Evolutionary conservation across 495 filamentous ascomycete species (phyloP), one percentile per base, ranked within the genome.

Genomic region (Tuber microsphaerosporum): DNA sequence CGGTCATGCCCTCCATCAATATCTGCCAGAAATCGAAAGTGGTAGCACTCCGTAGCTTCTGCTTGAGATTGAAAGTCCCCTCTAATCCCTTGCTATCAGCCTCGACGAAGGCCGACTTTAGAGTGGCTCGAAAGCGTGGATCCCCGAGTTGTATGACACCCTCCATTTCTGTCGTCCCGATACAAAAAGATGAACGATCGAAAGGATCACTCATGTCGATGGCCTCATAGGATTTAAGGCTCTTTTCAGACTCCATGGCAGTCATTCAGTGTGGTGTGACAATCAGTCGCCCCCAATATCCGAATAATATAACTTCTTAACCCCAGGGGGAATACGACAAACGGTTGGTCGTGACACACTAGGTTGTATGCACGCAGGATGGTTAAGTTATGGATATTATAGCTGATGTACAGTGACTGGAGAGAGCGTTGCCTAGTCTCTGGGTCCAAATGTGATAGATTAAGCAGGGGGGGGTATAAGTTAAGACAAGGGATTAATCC

Each of bases 11-110:
- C 81, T 92, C 88, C 86, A 92, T 89, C 51, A 93, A 81, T 56
- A 88, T 83, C 75, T 85, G 85, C 91, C 91, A 93, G 82, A 93
- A 92, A 56, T 88, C 86, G 70, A 89, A 87, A 6, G 88, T 87
- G 42, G 87, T 85, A 56, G 89, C 84, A 43, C 84, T 84, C 56
- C 80, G 74, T 48, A 93, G 84, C 34, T 83, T 85, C 74, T 85
- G 84, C 81, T 93, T 94, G 69, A 94, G 86, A 42, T 85, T 82
- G 12, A 92, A 86, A 61, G 92, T 83, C 31, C 86, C 83, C 79
- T 92, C 90, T 31, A 88, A 86, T 34, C 90, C 90, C 83, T 88
- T 85, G 80, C 86, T 90, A 78, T 93, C 89, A 31, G 84, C 83
- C 17, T 83, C 83, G 19, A 86, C 83, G 75, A 87, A 89, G 80